Conservation (phyloP, 306 rosid species). For the Ormosia semicastrata region DNA sequence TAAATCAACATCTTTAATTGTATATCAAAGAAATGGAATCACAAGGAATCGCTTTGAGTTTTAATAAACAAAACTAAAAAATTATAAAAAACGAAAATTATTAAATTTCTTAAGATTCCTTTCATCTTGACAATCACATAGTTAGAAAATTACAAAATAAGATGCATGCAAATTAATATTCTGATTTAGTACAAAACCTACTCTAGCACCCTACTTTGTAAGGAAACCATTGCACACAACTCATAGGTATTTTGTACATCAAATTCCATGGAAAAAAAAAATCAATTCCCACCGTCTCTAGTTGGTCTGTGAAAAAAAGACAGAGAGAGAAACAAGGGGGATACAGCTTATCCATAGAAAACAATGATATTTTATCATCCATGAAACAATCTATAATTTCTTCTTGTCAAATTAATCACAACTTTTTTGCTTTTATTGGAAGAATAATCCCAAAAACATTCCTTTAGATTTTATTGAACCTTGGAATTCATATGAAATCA, state of each 20-base stretch:
- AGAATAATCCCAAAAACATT: neutral
- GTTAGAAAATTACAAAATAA: neutral
- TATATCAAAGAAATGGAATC: conserved; percentile 21
- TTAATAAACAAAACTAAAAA: neutral
- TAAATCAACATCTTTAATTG: neutral
- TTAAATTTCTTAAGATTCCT: neutral
- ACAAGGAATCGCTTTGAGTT: neutral
- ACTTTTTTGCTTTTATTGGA: neutral
- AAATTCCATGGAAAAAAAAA: neutral
- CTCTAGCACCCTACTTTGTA: neutral
- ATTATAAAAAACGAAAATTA: neutral
- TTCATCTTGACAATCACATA: neutral
- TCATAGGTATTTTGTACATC: neutral
- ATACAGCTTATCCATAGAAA: neutral
- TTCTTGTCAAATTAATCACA: conserved; percentile 3
- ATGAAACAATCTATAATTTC: neutral
- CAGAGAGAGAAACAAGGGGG: neutral
- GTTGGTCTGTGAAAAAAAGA: neutral
- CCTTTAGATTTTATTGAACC: conserved; percentile 2
- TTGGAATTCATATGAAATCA: conserved; percentile 17
- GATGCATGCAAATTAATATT: conserved; percentile 1
- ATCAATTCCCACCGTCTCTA: neutral
- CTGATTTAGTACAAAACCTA: conserved; percentile 3
- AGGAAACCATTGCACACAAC: neutral
- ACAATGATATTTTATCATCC: conserved; percentile 1